These are phyloP conservation scores for Fusarium haematococcum DNA, from an alignment of 2,329 filamentous ascomycete species.

Conservation along the genomic window DNA sequence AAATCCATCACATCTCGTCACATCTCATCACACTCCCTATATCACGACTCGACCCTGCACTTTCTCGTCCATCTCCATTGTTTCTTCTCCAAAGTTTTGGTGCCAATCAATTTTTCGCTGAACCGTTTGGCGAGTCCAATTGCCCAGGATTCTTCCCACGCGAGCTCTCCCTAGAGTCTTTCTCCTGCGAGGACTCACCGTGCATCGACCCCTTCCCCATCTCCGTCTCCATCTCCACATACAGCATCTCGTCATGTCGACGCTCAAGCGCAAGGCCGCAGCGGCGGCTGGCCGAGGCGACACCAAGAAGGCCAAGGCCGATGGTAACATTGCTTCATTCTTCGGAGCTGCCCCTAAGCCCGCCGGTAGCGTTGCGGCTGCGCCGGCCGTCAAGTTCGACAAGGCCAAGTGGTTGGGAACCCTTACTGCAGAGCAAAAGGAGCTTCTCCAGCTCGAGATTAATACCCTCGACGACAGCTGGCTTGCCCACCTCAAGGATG, in stretches of 20 bases:
- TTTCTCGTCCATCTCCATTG: neutral
- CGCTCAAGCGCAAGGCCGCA: slow-evolving; percentile 75
- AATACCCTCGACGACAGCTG: slow-evolving; percentile 92
- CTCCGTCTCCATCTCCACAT: slow-evolving; percentile 36
- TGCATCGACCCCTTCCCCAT: slow-evolving; percentile 31
- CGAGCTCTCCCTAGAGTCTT: slow-evolving; percentile 23
- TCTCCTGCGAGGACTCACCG: slow-evolving; percentile 29
- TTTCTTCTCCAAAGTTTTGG: neutral
- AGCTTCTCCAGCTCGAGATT: slow-evolving; percentile 88
- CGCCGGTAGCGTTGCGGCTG: slow-evolving; percentile 47
- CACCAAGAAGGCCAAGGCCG: slow-evolving; percentile 77
- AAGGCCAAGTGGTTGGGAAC: slow-evolving; percentile 90
- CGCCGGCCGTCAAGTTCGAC: slow-evolving; percentile 73
- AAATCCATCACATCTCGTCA: slow-evolving; percentile 20
- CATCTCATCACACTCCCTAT: slow-evolving; percentile 1
- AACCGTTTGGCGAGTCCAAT: neutral
- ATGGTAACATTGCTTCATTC: slow-evolving; percentile 89
- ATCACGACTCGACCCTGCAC: neutral
- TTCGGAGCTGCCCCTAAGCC: slow-evolving; percentile 76
- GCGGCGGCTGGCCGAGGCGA: slow-evolving; percentile 59
- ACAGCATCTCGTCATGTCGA: slow-evolving; percentile 58
- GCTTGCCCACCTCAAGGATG: slow-evolving; percentile 89
- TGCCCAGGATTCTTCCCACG: slow-evolving; percentile 31
- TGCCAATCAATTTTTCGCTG: neutral
- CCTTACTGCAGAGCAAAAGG: slow-evolving; percentile 83